phyloP scores from a whole-genome alignment of 257 asterid species.

The Solanum chiquidenum region DNA sequence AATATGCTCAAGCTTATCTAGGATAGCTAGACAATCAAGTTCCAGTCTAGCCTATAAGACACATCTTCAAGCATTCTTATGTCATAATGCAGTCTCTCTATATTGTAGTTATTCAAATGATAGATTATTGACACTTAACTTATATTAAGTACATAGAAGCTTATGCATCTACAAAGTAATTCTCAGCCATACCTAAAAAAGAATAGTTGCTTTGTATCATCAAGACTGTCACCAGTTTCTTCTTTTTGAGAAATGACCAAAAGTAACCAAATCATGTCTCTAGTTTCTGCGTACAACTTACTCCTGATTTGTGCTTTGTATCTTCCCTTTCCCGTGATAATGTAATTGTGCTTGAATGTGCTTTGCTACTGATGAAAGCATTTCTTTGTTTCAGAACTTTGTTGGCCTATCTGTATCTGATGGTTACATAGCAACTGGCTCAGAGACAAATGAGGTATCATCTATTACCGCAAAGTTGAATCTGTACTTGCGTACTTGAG shows the following conservation, averaged over 20 bases:
- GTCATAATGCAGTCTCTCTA: not conserved
- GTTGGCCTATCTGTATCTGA: conserved; percentile 93
- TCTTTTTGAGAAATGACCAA: not conserved
- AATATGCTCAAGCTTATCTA: not conserved
- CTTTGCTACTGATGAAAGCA: not conserved
- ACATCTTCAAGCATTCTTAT: not conserved
- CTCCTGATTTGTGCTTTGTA: not conserved
- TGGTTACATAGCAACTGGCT: conserved; percentile 95
- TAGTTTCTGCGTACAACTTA: not conserved
- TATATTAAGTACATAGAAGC: not conserved
- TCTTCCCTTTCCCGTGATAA: not conserved
- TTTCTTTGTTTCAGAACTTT: conserved; percentile 60
- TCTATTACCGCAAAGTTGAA: not conserved
- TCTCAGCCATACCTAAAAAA: not conserved
- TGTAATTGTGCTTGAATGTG: not conserved
- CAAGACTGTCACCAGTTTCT: not conserved
- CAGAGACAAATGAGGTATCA: conserved; percentile 90
- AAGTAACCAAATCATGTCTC: not conserved
- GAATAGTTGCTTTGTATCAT: not conserved
- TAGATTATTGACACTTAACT: not conserved
- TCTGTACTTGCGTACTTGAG: not conserved
- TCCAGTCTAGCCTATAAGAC: not conserved
- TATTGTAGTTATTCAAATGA: not conserved
- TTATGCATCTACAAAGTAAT: not conserved
- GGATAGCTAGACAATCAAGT: not conserved